These are phyloP conservation scores for Tremella mesenterica DNA, from an alignment of 768 basidiomycete genomes.

Conservation along the genomic window DNA sequence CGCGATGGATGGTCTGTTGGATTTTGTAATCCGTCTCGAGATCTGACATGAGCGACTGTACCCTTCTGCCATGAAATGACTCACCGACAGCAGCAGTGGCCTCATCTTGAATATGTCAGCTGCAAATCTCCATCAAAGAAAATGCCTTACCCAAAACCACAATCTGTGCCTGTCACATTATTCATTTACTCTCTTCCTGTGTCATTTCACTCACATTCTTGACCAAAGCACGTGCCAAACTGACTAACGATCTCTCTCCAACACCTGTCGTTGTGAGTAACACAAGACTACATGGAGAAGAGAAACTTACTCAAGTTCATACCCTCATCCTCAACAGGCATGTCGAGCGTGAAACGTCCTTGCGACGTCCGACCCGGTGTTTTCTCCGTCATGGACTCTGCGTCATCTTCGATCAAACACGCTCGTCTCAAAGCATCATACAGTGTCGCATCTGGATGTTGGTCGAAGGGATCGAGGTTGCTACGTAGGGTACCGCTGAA, in stretches of 20 bases:
- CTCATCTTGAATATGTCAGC: constrained; percentile 50
- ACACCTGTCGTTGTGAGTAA: constrained; percentile 40
- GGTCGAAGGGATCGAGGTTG: constrained; percentile 81
- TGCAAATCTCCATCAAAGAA: no score
- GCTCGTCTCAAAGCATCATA: constrained; percentile 80
- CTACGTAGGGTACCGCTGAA: constrained; percentile 52
- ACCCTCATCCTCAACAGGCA: constrained; percentile 73
- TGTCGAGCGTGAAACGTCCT: constrained; percentile 64
- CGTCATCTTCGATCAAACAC: constrained; percentile 58
- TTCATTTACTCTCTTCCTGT: neutral
- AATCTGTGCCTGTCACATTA: constrained; percentile 52
- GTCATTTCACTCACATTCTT: constrained; percentile 51
- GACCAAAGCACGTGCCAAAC: constrained; percentile 77
- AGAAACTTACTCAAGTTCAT: constrained; percentile 51
- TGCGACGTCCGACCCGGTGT: neutral
- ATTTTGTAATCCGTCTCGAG: constrained; percentile 84
- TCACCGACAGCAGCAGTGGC: constrained; percentile 79
- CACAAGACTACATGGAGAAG: neutral
- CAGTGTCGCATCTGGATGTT: constrained; percentile 57
- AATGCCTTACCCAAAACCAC: constrained; percentile 61
- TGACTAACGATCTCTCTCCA: constrained; percentile 67
- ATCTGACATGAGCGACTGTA: constrained; percentile 17
- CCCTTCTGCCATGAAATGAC: constrained; percentile 1
- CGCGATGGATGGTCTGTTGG: constrained; percentile 74
- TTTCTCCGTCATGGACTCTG: neutral